Evolutionary conservation across 768 basidiomycete genomes (phyloP).

Genomic region (Trichaptum fuscoviolaceum): DNA sequence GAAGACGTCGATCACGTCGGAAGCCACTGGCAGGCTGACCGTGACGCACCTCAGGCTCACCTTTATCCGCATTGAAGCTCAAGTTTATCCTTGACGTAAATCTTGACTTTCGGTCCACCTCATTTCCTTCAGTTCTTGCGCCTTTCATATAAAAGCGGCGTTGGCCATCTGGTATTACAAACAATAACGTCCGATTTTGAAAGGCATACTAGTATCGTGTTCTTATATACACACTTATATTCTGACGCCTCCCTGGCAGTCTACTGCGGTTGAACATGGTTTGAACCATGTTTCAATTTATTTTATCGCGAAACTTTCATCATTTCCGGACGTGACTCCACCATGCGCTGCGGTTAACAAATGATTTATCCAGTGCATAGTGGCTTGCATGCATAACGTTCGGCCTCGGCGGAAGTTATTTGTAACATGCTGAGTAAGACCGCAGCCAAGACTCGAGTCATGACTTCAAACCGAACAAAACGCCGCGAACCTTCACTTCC

Average conservation of each 20-base stretch:
- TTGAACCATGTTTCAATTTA: neutral
- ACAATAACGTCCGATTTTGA: neutral
- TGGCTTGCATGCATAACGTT: neutral
- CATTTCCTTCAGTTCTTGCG: neutral
- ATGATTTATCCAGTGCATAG: neutral
- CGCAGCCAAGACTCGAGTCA: neutral
- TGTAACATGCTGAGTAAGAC: neutral
- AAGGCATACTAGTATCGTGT: neutral
- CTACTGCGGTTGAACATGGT: too few species aligned
- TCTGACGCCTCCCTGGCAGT: neutral
- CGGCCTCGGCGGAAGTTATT: neutral
- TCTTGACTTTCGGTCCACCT: neutral
- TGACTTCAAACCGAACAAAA: neutral
- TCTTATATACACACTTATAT: neutral
- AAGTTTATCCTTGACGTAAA: neutral
- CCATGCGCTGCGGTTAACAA: neutral
- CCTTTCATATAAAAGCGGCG: neutral
- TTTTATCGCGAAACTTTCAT: neutral
- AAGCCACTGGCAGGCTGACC: neutral
- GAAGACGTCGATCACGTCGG: neutral
- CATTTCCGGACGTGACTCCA: neutral
- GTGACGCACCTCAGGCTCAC: too few species aligned
- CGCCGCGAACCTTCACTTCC: neutral
- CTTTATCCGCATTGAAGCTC: neutral
- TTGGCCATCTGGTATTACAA: neutral